Evolutionary conservation across 768 basidiomycete genomes (phyloP).

Genomic region (Psilocybe subaeruginosa): DNA sequence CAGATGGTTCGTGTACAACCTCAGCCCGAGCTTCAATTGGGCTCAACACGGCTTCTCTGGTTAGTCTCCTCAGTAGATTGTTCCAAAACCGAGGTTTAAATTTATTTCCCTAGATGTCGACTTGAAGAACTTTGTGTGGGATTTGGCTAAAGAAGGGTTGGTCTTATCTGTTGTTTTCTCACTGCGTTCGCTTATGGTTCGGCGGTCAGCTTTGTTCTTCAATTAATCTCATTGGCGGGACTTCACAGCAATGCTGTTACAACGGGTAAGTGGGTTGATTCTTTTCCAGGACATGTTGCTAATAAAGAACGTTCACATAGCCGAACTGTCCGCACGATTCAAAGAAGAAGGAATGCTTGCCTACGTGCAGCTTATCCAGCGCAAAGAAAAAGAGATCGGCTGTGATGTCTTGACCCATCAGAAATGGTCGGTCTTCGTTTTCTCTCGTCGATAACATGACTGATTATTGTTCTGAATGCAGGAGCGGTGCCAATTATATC

Average conservation of each 20-base stretch:
- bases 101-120: conserved; percentile 53
- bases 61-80: conserved; percentile 24
- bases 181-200: conserved; percentile 4
- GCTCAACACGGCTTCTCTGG: conserved; percentile 77
- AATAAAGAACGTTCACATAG: conserved; percentile 34
- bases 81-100: conserved; percentile 4
- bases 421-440: conserved; percentile 66
- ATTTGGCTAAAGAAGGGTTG: conserved; percentile 86
- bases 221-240: conserved; percentile 89
- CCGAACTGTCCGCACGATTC: conserved; percentile 78
- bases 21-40: conserved; percentile 97
- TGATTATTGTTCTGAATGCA: conserved; percentile 27
- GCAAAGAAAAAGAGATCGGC: conserved; percentile 86
- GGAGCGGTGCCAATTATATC: conserved; percentile 91
- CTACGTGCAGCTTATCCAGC: conserved; percentile 86
- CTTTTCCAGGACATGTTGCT: background rate
- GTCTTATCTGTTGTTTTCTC: conserved; percentile 13
- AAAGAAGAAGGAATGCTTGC: conserved; percentile 92
- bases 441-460: background rate
- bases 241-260: conserved; percentile 82
- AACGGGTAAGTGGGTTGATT: conserved; percentile 53
- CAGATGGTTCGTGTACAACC: conserved; percentile 89
- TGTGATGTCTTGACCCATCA: conserved; percentile 93
- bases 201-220: conserved; percentile 75
- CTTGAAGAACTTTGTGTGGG: conserved; percentile 87